Base-by-base conservation (phyloP, 2,329 filamentous ascomycete genomes). In the Aspergillus sp. region DNA sequence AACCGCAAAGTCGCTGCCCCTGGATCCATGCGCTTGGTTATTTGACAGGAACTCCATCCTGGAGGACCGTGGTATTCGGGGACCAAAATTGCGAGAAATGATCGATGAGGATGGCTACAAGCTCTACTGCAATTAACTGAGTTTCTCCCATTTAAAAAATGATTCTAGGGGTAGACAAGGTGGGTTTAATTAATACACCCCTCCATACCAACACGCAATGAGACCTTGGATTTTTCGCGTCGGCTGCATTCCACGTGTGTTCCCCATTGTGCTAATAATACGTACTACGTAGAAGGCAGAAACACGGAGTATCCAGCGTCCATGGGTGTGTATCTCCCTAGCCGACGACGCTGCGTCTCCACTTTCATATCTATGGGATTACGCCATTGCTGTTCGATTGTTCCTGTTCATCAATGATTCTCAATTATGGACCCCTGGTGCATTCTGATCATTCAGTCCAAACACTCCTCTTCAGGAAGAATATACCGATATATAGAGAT, bases 1-100 rank as follows among this genome's bases (percentile, higher is more conserved):
- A 52, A 26, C 38, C 24, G 43, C 38, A 47, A 46, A 45, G 33
- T 40, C 20, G 7, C 48, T 56, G 43, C 54, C 54, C 54, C 54
- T 56, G 54, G 51, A 51, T 48, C 54, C 54, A 48, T 56, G 54
- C 54, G 19, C 50, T 36, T 32, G 33, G 32, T 24, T 17, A n/a
- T 8, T 38, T 38, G 35, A 17, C 14, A 38, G 8, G 35, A 3
- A 7, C 16, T n/a, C 35, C 14, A n/a, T 38, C 10, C 26, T 30
- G 26, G 26, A 30, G 26, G 26, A 30, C 26, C 26, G 26, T 30
- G 26, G 26, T 30, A 30, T 30, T 30, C 9, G 26, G 26, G 26
- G 26, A 10, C 10, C 26, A 30, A 30, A 30, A 30, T 30, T 30
- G 26, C 26, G 26, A 30, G 26, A 7, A 22, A 22, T 22, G 22